phyloP scores from a whole-genome alignment of 1,284 basidiomycete species.

The Pascua sp. region DNA sequence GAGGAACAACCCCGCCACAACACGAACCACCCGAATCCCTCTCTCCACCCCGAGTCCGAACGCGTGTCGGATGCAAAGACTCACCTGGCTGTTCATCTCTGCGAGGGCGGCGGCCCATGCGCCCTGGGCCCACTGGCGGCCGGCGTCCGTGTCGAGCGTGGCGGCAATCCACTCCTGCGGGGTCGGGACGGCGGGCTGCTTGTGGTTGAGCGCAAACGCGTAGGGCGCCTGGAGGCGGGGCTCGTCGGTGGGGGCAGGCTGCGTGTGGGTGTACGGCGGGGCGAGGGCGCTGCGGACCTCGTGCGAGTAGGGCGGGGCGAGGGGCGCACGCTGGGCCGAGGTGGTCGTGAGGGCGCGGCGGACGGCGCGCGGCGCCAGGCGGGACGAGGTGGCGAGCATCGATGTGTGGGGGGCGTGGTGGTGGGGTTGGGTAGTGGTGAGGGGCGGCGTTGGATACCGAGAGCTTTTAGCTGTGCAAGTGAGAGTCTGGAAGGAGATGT shows the following conservation, averaged over 20 bases:
- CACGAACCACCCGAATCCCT: too few species aligned
- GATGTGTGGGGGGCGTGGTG: neutral
- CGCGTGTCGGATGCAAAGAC: neutral
- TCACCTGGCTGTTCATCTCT: constrained; percentile 14
- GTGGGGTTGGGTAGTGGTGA: neutral
- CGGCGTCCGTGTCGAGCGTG: constrained; percentile 9
- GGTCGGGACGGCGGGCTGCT: constrained; percentile 1
- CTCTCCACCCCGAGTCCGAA: too few species aligned
- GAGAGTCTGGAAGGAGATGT: too few species aligned
- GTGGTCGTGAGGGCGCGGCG: constrained; percentile 17
- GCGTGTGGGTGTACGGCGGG: constrained; percentile 15
- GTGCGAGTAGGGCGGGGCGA: constrained; percentile 20
- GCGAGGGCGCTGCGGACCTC: constrained; percentile 12
- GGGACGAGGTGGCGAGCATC: constrained; percentile 18
- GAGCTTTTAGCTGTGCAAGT: too few species aligned
- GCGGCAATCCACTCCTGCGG: constrained; percentile 11
- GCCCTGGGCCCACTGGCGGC: constrained; percentile 13
- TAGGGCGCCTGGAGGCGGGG: constrained; percentile 15
- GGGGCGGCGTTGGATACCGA: too few species aligned
- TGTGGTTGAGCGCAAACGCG: constrained; percentile 9
- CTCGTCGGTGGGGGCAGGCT: constrained; percentile 4
- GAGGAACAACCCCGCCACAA: too few species aligned
- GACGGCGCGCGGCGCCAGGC: constrained; percentile 14
- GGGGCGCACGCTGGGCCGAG: constrained; percentile 13
- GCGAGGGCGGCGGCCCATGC: constrained; percentile 11